Evolutionary conservation across 2,329 filamentous ascomycete genomes (phyloP).

Genomic region (Epichloe scottii): DNA sequence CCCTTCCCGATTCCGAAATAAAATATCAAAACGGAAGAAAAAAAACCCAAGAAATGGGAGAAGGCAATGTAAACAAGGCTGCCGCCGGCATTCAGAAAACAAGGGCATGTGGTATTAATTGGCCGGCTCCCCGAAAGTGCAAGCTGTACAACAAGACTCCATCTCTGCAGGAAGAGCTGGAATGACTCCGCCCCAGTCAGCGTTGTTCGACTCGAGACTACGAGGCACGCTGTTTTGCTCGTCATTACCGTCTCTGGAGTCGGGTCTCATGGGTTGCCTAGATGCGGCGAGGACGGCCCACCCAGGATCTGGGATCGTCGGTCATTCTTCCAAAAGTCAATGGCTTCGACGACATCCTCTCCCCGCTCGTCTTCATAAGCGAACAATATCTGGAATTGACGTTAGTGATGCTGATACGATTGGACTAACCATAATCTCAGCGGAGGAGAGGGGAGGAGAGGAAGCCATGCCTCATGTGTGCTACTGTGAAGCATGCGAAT

Average conservation of each 20-base stretch:
- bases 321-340: conserved; percentile 87
- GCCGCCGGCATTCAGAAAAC: not conserved
- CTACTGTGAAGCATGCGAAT: conserved; percentile 96
- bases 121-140: not conserved
- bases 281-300: conserved; percentile 5
- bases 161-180: conserved; percentile 10
- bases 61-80: conserved; percentile 1
- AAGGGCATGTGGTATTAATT: not conserved
- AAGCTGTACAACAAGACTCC: conserved; percentile 16
- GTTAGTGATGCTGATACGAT: not conserved
- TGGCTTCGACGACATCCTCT: conserved; percentile 82
- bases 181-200: conserved; percentile 7
- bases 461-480: conserved; percentile 70
- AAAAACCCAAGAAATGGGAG: not conserved
- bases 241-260: not conserved
- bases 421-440: too few species aligned
- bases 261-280: not conserved
- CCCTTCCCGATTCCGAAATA: not conserved
- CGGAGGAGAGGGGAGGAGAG: too few species aligned
- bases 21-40: not conserved
- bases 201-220: not conserved
- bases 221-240: not conserved
- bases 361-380: conserved; percentile 93
- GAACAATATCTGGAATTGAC: conserved; percentile 65
- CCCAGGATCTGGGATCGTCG: conserved; percentile 32